A percentile compares a stretch with the other conserved stretches of the same genome.
Conservation (phyloP, 164 flowering plant species). For the Annona squamosa region DNA sequence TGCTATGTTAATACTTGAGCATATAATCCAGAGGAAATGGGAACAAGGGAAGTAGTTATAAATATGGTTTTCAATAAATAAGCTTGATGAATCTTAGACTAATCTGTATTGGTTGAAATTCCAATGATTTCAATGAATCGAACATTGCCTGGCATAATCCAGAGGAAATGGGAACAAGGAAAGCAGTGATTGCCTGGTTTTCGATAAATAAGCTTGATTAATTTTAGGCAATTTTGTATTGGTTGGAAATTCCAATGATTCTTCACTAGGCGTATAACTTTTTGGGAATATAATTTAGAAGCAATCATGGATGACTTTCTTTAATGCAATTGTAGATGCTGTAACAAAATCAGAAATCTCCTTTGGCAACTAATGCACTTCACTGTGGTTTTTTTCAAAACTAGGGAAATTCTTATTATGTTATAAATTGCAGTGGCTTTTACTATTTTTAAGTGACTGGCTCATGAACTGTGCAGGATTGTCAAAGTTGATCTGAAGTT, state of each 20-base stretch:
- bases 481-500: conserved; percentile 89
- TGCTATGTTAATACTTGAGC: not conserved
- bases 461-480: conserved; percentile 41
- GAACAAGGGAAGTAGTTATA: not conserved
- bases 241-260: too few species aligned
- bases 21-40: not conserved
- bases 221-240: not conserved
- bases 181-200: not conserved
- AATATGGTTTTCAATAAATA: not conserved
- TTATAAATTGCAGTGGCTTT: not conserved
- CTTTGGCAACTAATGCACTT: too few species aligned
- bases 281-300: too few species aligned
- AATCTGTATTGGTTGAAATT: too few species aligned
- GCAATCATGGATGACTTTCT: too few species aligned
- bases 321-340: too few species aligned
- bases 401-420: too few species aligned
- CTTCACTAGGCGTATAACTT: too few species aligned
- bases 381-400: too few species aligned
- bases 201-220: not conserved
- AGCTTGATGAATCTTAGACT: not conserved
- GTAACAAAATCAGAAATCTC: too few species aligned
- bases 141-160: not conserved
- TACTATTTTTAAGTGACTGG: not conserved
- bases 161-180: too few species aligned
- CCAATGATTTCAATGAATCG: too few species aligned